Percentiles rank a stretch among this genome's conserved stretches.
phyloP scores from a whole-genome alignment of 192 early-diverging fungal genomes.

The Rhizoclosmatium globosum region DNA sequence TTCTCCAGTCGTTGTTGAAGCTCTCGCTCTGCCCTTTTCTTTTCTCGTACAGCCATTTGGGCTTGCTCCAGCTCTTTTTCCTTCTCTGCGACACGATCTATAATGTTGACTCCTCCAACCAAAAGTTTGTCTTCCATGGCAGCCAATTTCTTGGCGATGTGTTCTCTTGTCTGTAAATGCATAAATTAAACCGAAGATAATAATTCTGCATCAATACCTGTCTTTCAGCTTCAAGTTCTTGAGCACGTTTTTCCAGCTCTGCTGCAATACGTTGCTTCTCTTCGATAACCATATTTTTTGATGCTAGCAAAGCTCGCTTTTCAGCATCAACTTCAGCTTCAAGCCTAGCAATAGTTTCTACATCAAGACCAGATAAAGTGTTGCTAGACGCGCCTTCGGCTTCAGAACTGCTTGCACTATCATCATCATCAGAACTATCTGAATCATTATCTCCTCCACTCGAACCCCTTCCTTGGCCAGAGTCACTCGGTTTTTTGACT shows the following conservation, averaged over 20 bases:
- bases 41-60: slow-evolving; percentile 54
- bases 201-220: slow-evolving; percentile 23
- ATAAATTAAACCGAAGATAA: neutral
- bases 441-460: slow-evolving; percentile 31
- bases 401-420: slow-evolving; percentile 15
- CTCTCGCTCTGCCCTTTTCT: slow-evolving; percentile 55
- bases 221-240: slow-evolving; percentile 60
- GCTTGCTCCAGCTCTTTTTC: slow-evolving; percentile 57
- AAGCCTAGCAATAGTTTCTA: slow-evolving; percentile 57
- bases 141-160: slow-evolving; percentile 52
- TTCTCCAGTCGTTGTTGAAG: slow-evolving; percentile 58
- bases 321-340: slow-evolving; percentile 67
- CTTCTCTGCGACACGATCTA: slow-evolving; percentile 59
- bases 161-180: slow-evolving; percentile 43
- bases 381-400: slow-evolving; percentile 35
- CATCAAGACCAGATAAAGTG: slow-evolving; percentile 54
- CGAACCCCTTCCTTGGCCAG: neutral
- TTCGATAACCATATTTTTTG: slow-evolving; percentile 65
- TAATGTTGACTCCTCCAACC: slow-evolving; percentile 66
- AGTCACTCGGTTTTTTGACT: slow-evolving; percentile 41
- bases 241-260: slow-evolving; percentile 60
- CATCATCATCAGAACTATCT: slow-evolving; percentile 42
- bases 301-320: slow-evolving; percentile 56
- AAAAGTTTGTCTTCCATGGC: slow-evolving; percentile 65
- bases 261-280: slow-evolving; percentile 62